These are phyloP conservation scores for Hymenoscyphus salicellus DNA, from an alignment of 2,329 filamentous ascomycete species.

Conservation along the genomic window DNA sequence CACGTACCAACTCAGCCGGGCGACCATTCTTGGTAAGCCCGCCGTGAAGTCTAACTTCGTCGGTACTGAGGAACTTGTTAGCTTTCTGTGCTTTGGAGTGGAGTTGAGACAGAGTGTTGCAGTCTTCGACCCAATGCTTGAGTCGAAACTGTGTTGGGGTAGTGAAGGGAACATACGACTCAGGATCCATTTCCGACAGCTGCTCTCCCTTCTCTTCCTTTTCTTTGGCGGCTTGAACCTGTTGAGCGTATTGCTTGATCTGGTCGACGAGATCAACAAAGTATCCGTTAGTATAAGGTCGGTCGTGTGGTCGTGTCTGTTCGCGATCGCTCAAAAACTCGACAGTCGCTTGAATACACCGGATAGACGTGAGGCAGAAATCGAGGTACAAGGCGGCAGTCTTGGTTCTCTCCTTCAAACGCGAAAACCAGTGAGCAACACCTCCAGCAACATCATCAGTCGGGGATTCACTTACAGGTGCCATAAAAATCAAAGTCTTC, in stretches of 20 bases:
- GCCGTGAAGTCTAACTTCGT: slow-evolving; percentile 76
- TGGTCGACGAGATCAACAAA: slow-evolving; percentile 95
- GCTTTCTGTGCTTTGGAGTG: slow-evolving; percentile 18
- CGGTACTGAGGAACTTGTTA: slow-evolving; percentile 47
- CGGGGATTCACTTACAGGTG: slow-evolving; percentile 77
- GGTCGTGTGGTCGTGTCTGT: slow-evolving; percentile 77
- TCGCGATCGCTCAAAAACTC: slow-evolving; percentile 82
- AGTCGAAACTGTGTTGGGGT: not conserved
- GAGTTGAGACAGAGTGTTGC: not conserved
- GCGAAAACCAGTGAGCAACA: slow-evolving; percentile 67
- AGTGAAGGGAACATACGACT: slow-evolving; percentile 48
- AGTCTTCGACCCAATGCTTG: not conserved
- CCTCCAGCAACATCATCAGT: slow-evolving; percentile 57
- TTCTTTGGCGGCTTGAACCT: slow-evolving; percentile 73
- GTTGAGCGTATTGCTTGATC: slow-evolving; percentile 83
- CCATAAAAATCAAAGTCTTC: slow-evolving; percentile 86
- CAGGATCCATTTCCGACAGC: slow-evolving; percentile 55
- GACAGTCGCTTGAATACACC: slow-evolving; percentile 85
- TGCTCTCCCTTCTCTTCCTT: slow-evolving; percentile 56
- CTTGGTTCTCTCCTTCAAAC: slow-evolving; percentile 72
- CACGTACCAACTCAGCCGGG: slow-evolving; percentile 78
- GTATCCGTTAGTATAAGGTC: slow-evolving; percentile 92
- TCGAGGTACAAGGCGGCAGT: slow-evolving; percentile 69
- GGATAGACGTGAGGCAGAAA: slow-evolving; percentile 88
- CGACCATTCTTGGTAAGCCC: slow-evolving; percentile 79